A percentile compares a stretch with the other conserved stretches of the same genome.
These are phyloP conservation scores for Vitis rotundifolia DNA, from an alignment of 164 flowering plant species.

Conservation along the genomic window DNA sequence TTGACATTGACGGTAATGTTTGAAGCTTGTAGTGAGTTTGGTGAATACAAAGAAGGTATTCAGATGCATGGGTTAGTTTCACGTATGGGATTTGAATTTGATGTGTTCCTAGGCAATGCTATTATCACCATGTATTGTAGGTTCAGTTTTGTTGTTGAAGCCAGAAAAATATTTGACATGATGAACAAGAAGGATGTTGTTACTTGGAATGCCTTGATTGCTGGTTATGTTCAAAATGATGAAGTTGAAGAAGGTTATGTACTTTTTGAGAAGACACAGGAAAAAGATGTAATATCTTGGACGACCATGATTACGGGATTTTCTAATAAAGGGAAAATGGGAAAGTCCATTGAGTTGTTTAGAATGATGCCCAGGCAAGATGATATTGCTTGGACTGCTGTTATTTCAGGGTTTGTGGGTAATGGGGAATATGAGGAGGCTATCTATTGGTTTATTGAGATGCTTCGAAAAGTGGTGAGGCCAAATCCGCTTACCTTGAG, in stretches of 20 bases:
- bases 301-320: constrained; percentile 12
- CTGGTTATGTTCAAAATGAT: constrained; percentile 14
- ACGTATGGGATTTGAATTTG: constrained; percentile 17
- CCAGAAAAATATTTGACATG: constrained; percentile 8
- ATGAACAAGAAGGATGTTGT: constrained; percentile 19
- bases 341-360: constrained; percentile 11
- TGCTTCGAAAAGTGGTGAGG: constrained; percentile 5
- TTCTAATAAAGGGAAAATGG: constrained; percentile 10
- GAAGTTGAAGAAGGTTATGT: constrained; percentile 11
- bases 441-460: constrained; percentile 10
- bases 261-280: constrained; percentile 12
- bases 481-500: constrained; percentile 17
- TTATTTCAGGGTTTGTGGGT: constrained; percentile 23
- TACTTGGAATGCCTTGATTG: constrained; percentile 23
- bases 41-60: constrained; percentile 15
- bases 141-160: constrained; percentile 12
- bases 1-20: constrained; percentile 14
- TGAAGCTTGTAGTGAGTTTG: constrained; percentile 17
- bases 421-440: constrained; percentile 19
- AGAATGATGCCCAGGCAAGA: constrained; percentile 14
- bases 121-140: constrained; percentile 23
- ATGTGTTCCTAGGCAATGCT: constrained; percentile 17
- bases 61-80: constrained; percentile 20
- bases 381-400: constrained; percentile 23
- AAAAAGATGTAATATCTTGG: constrained; percentile 14